Conservation (phyloP, 1,139 yeast genomes). For the Scheffersomyces titani region DNA sequence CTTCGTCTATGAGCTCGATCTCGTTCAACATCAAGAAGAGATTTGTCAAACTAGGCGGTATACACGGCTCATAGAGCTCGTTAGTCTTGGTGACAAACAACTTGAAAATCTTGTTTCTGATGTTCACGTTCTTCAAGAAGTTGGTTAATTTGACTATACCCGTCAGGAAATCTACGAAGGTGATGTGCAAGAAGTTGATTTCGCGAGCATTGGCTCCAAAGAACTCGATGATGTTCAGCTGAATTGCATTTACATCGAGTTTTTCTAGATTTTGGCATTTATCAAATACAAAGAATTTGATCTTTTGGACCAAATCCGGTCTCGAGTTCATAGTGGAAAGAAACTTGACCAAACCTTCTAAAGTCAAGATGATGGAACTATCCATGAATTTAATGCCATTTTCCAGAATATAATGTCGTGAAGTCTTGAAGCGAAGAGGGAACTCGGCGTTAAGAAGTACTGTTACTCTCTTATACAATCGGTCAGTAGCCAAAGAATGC, state of each 20-base stretch:
- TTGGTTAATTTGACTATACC: conserved; percentile 28
- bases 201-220: conserved; percentile 28
- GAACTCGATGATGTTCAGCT: conserved; percentile 26
- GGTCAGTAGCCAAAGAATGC: conserved; percentile 23
- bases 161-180: conserved; percentile 30
- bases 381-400: conserved; percentile 36
- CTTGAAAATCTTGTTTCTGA: conserved; percentile 34
- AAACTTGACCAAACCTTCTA: conserved; percentile 21
- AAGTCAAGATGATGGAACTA: conserved; percentile 26
- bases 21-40: conserved; percentile 38
- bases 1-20: conserved; percentile 19
- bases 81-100: conserved; percentile 28
- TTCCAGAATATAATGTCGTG: conserved; percentile 24
- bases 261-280: conserved; percentile 26
- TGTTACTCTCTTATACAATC: conserved; percentile 34
- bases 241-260: conserved; percentile 18
- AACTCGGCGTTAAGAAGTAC: conserved; percentile 33
- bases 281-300: conserved; percentile 37
- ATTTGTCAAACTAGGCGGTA: conserved; percentile 33
- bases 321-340: conserved; percentile 20
- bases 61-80: conserved; percentile 26
- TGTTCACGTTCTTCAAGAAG: conserved; percentile 25
- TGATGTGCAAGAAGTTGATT: conserved; percentile 35
- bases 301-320: conserved; percentile 20
- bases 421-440: conserved; percentile 22